A percentile compares a stretch with the other conserved stretches of the same genome.
Evolutionary conservation across 305 asterid genomes (phyloP).

Genomic region (Vinca major): DNA sequence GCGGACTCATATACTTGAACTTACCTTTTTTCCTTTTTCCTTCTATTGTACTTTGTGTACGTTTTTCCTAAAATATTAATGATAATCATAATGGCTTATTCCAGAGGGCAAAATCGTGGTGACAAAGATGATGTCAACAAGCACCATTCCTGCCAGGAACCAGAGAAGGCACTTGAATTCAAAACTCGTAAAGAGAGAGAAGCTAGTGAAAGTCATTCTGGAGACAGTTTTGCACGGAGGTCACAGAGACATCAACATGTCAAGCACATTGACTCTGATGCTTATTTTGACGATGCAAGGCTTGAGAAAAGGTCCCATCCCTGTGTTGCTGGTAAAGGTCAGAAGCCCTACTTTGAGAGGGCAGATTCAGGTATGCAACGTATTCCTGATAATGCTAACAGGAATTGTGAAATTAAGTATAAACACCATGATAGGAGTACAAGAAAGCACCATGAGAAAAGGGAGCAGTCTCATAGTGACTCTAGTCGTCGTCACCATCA

Average conservation of each 20-base stretch:
- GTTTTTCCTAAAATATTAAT: background rate
- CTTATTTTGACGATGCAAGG: conserved; percentile 28
- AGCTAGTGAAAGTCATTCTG: conserved; percentile 35
- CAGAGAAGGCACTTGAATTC: conserved; percentile 29
- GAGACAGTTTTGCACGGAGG: conserved; percentile 34
- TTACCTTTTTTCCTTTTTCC: background rate
- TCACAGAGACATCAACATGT: conserved; percentile 31
- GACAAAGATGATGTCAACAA: conserved; percentile 31
- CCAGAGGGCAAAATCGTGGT: conserved; percentile 42
- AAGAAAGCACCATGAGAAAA: conserved; percentile 34
- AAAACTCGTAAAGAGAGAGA: conserved; percentile 30
- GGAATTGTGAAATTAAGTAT: conserved; percentile 34
- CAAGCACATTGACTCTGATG: conserved; percentile 20
- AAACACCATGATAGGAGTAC: conserved; percentile 38
- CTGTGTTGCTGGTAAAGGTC: conserved; percentile 37
- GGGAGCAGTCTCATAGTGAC: conserved; percentile 38
- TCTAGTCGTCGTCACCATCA: conserved; percentile 36
- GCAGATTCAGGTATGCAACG: conserved; percentile 39
- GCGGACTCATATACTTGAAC: background rate
- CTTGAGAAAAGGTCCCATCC: conserved; percentile 34
- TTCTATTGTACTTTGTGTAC: background rate
- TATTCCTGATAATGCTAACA: conserved; percentile 33
- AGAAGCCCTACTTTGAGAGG: conserved; percentile 37
- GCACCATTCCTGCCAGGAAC: conserved; percentile 19
- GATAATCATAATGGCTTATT: background rate